Conservation (phyloP, 257 asterid genomes). For the Catharanthus roseus region DNA sequence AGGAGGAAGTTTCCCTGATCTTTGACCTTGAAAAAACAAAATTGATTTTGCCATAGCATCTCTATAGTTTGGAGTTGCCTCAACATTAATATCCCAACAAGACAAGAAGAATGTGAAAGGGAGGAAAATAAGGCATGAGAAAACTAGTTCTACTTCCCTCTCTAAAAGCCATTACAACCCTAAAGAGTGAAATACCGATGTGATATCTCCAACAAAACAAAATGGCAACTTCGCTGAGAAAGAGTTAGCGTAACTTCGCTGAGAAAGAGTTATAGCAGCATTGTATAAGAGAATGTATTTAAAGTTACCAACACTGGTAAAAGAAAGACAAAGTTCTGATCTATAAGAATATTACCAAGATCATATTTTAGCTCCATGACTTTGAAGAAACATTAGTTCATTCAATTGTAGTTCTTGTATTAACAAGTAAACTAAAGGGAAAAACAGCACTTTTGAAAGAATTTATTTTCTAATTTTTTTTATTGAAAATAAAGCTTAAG, state of each 20-base stretch:
- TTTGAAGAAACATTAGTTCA: neutral
- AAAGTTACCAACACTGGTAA: too few species aligned
- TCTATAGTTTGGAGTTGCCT: conserved; percentile 44
- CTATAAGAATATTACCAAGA: neutral
- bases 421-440: too few species aligned
- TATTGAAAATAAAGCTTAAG: neutral
- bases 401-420: neutral
- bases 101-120: conserved; percentile 17
- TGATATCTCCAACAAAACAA: too few species aligned
- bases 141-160: conserved; percentile 10
- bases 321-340: too few species aligned
- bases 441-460: too few species aligned
- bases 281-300: too few species aligned
- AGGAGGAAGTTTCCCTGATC: conserved; percentile 64
- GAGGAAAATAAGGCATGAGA: conserved; percentile 15
- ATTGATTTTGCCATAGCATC: conserved; percentile 82
- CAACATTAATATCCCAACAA: conserved; percentile 20
- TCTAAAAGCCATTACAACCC: conserved; percentile 39
- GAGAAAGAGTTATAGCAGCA: too few species aligned
- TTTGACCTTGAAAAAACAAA: conserved; percentile 80
- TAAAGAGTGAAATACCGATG: too few species aligned
- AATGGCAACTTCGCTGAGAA: too few species aligned
- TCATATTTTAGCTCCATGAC: neutral
- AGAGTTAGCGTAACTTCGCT: too few species aligned
- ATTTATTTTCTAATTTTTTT: neutral